Base-by-base conservation (phyloP, 345 rosid genomes). In the Noccaea bulbosa region DNA sequence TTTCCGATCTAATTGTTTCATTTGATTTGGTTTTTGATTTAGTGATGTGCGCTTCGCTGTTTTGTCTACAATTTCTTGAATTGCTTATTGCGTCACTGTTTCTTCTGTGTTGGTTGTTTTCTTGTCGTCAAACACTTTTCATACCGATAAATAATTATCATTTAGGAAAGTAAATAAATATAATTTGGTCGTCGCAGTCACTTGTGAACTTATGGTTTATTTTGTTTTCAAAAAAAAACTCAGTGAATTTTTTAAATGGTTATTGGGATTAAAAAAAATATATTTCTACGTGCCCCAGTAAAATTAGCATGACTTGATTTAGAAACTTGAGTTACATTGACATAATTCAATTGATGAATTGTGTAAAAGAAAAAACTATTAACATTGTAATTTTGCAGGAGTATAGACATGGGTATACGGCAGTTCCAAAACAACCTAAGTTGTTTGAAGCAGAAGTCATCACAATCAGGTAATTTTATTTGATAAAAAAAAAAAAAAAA, bases 381-480 rank as follows among this genome's bases (percentile, higher is more conserved):
- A 41, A 64, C 46, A 6, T 35, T 11, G 20, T 12, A 47, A 70
- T 40, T 32, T 14, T 74, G 75, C 85, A 93, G 96, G 87, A 79
- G 39, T 93, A 87, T 70, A 82, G 73, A 78, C 85, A 88, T 51
- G 96, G 97, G 65, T 91, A 88, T 61, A 83, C 87, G 5, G 88
- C 85, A 67, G 43, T 88, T 69, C 57, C 83, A 22, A 93, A 86
- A 75, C 87, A 83, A 80, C 61, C 83, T 20, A 83, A 80, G 74
- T 43, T 78, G 22, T 72, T 83, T 5, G 95, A 90, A 54, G 79
- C 77, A 54, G 83, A 80, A 47, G 86, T 82, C 65, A 81, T 82
- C 65, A 81, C 83, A 17, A 87, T 84, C 15, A 83, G 98, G 97
- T 92, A 82, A 56, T 41, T 12, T 8, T 8, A 6, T 15, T 73